Evolutionary conservation across 2,329 filamentous ascomycete genomes (phyloP), one percentile per base, ranked within the genome.

Genomic region (Chrysosporium keratinophilum): DNA sequence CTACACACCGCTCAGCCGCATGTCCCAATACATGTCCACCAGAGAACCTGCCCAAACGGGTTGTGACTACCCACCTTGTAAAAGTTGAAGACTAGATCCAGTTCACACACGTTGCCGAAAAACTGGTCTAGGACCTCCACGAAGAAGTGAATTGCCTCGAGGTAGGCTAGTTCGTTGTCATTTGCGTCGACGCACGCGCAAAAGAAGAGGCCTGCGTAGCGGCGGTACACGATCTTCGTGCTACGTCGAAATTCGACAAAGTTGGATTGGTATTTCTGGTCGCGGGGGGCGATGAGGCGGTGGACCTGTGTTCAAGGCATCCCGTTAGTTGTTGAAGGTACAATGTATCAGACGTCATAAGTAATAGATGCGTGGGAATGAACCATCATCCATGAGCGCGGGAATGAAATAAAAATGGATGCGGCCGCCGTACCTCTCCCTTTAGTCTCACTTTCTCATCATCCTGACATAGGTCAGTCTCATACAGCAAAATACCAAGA

Each of bases 191-290:
- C 93, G 72, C 93, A 97, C 52, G 90, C 94, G 77, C 93, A 98
- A 77, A 98, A 98, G 81, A 98, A 98, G 56, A 98, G 82, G 0
- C 93, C 93, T 0, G 93, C 93, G 73, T 98, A 98, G 58, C 93
- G 87, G 43, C 94, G 85, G 76, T 98, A 98, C 52, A 98, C 88
- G 64, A 98, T 87, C 76, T 96, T 97, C 69, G 91, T 89, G 57
- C 71, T 74, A 47, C 69, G 66, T 44, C 74, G 71, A 62, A 84
- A 84, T 64, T 98, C 93, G 78, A 98, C 93, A 67, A 98, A 98
- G 76, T 98, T 98, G 74, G 89, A 95, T 71, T 98, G 93, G 77
- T 98, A 95, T 70, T 98, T 98, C 69, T 98, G 93, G 73, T 98
- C 93, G 67, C 93, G 87, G 5, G 93, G 93, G 0, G 93, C 93